Base-by-base conservation (phyloP, 176 grass and related monocot species). In the Dendrocalamus sinicus region DNA sequence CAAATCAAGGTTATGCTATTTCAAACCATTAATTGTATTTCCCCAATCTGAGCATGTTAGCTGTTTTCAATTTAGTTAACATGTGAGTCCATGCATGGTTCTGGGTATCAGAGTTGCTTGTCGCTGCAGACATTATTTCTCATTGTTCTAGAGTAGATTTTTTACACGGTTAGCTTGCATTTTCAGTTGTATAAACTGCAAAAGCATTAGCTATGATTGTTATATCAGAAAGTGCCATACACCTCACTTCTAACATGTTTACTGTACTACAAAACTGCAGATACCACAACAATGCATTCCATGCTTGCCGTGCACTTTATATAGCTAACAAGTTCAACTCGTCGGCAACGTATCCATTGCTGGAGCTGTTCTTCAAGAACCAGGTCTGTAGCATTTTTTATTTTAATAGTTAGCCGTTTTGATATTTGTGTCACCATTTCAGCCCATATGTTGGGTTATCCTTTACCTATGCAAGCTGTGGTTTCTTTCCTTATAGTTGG, bases 311-410 rank as follows among this genome's bases (percentile, higher is more conserved):
- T 78, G 93, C 93, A 1, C 96, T 99, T 88, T 86, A 94, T 73
- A 96, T 94, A 84, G 93, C 93, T 82, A 99, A 99, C 88, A 91
- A 89, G 32, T 68, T 99, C 67, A 99, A 99, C 57, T 84, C 90
- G 7, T 94, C 93, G 22, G 96, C 96, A 51, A 92, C 90, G 2
- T 96, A 92, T 88, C 91, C 90, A n/a, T 83, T 99, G 82, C 39
- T 96, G 84, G 93, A 99, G 87, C 35, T 96, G 73, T 96, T 96
- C 70, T 99, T 99, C 75, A 92, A 91, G 70, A 91, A 92, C 35
- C 93, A 99, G 93, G 96, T 99, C 44, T 0, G 24, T 54, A 30
- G 6, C 57, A 68, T 51, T 86, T 57, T 62, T 6, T 63, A 14
- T 80, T 50, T 30, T 32, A 39, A 8, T 15, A 9, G 51, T 75